These are phyloP conservation scores for Colletotrichum sp. DNA, from an alignment of 2,329 filamentous ascomycete genomes.

Conservation along the genomic window DNA sequence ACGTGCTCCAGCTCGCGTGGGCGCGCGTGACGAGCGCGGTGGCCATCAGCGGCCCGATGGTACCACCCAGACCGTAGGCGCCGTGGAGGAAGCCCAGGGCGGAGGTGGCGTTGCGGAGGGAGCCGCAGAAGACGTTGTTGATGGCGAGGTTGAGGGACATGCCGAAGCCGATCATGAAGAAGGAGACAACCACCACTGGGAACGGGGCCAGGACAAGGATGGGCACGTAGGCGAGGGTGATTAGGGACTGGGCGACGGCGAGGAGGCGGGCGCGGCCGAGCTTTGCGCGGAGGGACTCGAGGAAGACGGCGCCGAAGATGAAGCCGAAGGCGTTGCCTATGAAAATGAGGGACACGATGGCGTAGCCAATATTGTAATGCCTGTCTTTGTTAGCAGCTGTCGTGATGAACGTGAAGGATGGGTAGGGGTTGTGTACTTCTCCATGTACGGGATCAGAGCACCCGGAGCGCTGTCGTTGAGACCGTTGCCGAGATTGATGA, in stretches of 20 bases:
- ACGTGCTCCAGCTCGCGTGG: conserved; percentile 69
- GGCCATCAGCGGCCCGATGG: conserved; percentile 73
- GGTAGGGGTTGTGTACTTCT: conserved; percentile 48
- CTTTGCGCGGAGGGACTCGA: conserved; percentile 66
- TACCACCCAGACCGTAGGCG: conserved; percentile 70
- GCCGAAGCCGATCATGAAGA: conserved; percentile 70
- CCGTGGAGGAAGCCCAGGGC: conserved; percentile 71
- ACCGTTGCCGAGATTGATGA: conserved; percentile 72
- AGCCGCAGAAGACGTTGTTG: conserved; percentile 64
- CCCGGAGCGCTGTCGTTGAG: conserved; percentile 79
- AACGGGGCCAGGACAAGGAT: conserved; percentile 75
- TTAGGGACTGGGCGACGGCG: conserved; percentile 60
- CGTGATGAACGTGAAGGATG: neutral
- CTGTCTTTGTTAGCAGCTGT: conserved; percentile 31
- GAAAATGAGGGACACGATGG: conserved; percentile 82
- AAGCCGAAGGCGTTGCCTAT: conserved; percentile 80
- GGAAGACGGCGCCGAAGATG: conserved; percentile 72
- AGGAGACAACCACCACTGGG: conserved; percentile 68
- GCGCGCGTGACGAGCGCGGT: conserved; percentile 71
- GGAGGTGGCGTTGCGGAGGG: conserved; percentile 57
- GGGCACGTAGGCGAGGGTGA: conserved; percentile 67
- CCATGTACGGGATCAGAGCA: conserved; percentile 82
- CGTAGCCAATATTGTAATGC: conserved; percentile 77
- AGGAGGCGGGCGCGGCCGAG: conserved; percentile 71
- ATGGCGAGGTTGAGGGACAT: conserved; percentile 62